Evolutionary conservation across 2,329 filamentous ascomycete species (phyloP).

Genomic region (Leptoxyphium fumago): DNA sequence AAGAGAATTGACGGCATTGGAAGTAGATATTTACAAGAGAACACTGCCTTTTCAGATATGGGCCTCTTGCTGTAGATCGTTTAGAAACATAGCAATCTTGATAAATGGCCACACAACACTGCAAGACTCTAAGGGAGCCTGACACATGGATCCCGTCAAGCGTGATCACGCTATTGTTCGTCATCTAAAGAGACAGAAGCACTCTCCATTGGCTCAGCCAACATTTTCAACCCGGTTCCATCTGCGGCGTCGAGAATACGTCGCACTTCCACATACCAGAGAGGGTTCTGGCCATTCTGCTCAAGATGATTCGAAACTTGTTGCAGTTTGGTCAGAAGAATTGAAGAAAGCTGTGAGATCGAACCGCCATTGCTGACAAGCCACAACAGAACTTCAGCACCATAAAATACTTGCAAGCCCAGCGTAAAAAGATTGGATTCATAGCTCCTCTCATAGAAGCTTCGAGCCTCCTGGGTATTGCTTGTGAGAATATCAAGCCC

Average conservation of each 20-base stretch:
- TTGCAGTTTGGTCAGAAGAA: background rate
- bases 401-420: conserved; percentile 31
- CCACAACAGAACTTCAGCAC: conserved; percentile 22
- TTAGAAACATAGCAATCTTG: no score
- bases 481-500: conserved; percentile 34
- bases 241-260: background rate
- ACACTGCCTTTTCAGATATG: no score
- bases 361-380: background rate
- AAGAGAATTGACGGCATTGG: no score
- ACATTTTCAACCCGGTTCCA: background rate
- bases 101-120: no score
- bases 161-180: no score
- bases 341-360: background rate
- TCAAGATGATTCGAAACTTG: background rate
- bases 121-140: no score
- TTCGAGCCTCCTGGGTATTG: conserved; percentile 32
- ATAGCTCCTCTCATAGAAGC: conserved; percentile 61
- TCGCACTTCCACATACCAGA: background rate
- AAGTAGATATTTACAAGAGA: no score
- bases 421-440: conserved; percentile 52
- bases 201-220: background rate
- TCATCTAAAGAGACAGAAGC: background rate
- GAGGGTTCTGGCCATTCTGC: background rate
- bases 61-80: no score
- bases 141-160: no score